Base-by-base conservation (phyloP, 805 yeast species). In the Trichomonascus vanleenenianus region DNA sequence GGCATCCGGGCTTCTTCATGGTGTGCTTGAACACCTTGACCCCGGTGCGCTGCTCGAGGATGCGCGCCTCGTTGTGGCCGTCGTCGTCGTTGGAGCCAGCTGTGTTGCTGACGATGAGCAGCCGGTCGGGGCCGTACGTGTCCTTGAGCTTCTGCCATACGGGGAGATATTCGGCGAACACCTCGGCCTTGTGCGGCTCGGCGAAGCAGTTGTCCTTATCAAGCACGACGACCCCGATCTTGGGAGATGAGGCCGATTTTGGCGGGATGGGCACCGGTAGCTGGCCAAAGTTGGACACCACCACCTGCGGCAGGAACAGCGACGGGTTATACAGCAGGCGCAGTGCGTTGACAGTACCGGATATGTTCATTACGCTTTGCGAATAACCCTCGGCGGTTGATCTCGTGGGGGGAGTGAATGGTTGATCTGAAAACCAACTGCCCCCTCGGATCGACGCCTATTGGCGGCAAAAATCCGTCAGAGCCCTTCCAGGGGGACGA, bases 201-300 rank as follows among this genome's bases (percentile, higher is more conserved):
- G 98, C 95, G 61, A 93, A 85, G 59, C 97, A 91, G 62, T 93
- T 93, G 65, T 93, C 98, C 61, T 93, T 93, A 59, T 93, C 98
- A 20, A 93, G 68, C 0, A 93, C 91, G 1, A 89, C 73, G 0
- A 88, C 95, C 56, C 78, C 81, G 47, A 85, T 83, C 3, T 55
- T 55, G 11, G 42, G 43, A 4, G 22, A 5, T n/a, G 32, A n/a
- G 18, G 30, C 12, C 19, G 30, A 30, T 10, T 56, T 43, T 1
- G 20, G 52, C 39, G 45, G 60, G 42, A 45, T 51, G 36, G 93
- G 85, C 2, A 83, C 59, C 0, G 81, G 74, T 2, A 84, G 60
- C 42, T 76, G 74, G 54, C 77, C 80, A 54, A 83, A 83, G 0
- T 79, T 76, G 14, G 74, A 59, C 11, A 78, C 70, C 0, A 73